Percentiles rank a stretch among this genome's conserved stretches.
Evolutionary conservation across 768 basidiomycete genomes (phyloP).

Genomic region (Psilocybe cubensis): DNA sequence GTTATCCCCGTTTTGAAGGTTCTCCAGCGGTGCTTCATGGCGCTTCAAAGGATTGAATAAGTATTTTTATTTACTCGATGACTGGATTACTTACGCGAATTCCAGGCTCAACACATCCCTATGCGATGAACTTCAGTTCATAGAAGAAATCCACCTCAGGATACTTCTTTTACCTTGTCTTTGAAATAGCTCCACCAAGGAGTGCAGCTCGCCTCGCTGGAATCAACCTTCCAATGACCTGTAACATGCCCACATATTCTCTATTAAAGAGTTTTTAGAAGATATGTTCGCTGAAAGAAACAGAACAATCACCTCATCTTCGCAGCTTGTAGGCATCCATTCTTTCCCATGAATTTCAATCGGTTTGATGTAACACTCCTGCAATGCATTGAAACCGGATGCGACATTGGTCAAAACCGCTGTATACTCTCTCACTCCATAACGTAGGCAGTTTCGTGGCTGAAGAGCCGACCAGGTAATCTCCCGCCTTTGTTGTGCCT

Average conservation of each 20-base stretch:
- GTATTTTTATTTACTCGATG: too few species aligned
- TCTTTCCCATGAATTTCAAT: conserved; percentile 15
- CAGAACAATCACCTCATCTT: conserved; percentile 6
- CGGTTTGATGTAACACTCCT: conserved; percentile 17
- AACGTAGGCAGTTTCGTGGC: conserved; percentile 11
- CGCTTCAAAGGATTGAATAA: neutral
- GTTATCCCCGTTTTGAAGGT: neutral
- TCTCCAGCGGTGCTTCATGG: neutral
- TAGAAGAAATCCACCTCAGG: neutral
- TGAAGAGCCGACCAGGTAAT: conserved; percentile 17
- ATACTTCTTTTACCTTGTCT: conserved; percentile 14
- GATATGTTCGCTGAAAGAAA: neutral
- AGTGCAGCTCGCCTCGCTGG: conserved; percentile 14
- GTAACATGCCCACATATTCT: conserved; percentile 16
- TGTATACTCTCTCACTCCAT: conserved; percentile 22
- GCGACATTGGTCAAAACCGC: conserved; percentile 16
- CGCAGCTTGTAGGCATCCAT: conserved; percentile 14
- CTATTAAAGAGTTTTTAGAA: neutral
- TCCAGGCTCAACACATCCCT: neutral
- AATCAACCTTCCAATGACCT: conserved; percentile 21
- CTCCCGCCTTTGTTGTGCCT: neutral
- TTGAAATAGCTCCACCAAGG: conserved; percentile 13
- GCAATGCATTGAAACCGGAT: conserved; percentile 14
- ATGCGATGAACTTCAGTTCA: neutral
- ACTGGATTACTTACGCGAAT: neutral